Conservation (phyloP, 192 early-diverging fungal genomes). For the Helicostylum pulchrum region DNA sequence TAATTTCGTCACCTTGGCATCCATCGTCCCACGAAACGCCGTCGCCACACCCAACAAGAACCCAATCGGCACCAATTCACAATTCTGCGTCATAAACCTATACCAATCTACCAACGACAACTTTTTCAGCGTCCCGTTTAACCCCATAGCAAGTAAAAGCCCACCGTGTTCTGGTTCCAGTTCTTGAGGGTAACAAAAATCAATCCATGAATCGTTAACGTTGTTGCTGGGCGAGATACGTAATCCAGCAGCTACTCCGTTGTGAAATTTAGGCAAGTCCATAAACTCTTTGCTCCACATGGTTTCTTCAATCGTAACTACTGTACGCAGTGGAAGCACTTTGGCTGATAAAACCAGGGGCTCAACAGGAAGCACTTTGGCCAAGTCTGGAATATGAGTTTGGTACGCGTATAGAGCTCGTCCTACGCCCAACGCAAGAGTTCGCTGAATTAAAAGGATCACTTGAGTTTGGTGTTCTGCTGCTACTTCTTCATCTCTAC, state of each 20-base stretch:
- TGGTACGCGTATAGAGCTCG: conserved; percentile 68
- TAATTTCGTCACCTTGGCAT: conserved; percentile 61
- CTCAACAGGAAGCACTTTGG: conserved; percentile 60
- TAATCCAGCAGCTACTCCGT: conserved; percentile 79
- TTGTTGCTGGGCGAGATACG: conserved; percentile 55
- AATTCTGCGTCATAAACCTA: conserved; percentile 65
- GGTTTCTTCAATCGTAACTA: conserved; percentile 49
- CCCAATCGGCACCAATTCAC: conserved; percentile 67
- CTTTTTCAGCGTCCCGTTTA: conserved; percentile 70
- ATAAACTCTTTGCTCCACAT: conserved; percentile 40
- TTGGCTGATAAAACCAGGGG: conserved; percentile 54
- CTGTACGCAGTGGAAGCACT: conserved; percentile 59
- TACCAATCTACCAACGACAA: conserved; percentile 52
- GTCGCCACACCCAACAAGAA: conserved; percentile 74
- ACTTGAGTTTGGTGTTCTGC: conserved; percentile 51
- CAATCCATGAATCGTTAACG: conserved; percentile 77
- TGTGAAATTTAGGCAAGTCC: conserved; percentile 87
- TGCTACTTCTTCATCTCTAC: conserved; percentile 28
- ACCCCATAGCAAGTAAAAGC: conserved; percentile 76
- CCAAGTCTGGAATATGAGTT: conserved; percentile 46
- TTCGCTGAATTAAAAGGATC: conserved; percentile 41
- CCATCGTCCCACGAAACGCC: conserved; percentile 64
- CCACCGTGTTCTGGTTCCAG: conserved; percentile 68
- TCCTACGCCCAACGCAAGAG: conserved; percentile 64
- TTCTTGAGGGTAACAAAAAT: conserved; percentile 61